These are phyloP conservation scores for Brassica juncea DNA, from an alignment of 345 rosid genomes.

Conservation along the genomic window DNA sequence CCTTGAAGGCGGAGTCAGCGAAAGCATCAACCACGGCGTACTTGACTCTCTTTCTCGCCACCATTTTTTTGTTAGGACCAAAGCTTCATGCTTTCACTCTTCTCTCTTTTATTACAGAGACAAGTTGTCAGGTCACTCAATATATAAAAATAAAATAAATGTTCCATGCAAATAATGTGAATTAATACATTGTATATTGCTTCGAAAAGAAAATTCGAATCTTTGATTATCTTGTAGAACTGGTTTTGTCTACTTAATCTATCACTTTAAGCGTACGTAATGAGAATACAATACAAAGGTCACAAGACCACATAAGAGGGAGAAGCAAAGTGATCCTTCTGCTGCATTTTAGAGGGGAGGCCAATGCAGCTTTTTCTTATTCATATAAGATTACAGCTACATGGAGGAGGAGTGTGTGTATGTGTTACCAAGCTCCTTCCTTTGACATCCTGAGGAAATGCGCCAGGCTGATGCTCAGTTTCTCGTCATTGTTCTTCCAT, in stretches of 20 bases:
- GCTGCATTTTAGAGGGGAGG: conserved; percentile 6
- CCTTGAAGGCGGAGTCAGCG: conserved; percentile 71
- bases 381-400: conserved; percentile 13
- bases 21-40: conserved; percentile 78
- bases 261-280: background rate
- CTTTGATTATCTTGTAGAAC: background rate
- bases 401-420: conserved; percentile 6
- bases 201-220: background rate
- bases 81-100: background rate
- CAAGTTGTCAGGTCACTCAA: background rate
- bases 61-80: conserved; percentile 30
- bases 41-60: conserved; percentile 45
- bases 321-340: background rate
- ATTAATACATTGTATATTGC: background rate
- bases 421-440: conserved; percentile 64
- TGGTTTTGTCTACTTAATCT: background rate
- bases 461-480: conserved; percentile 60
- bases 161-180: background rate
- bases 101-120: background rate
- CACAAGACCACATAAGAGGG: conserved; percentile 39
- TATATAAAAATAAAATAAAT: no score
- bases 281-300: conserved; percentile 49
- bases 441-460: conserved; percentile 48
- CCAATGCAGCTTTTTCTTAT: conserved; percentile 22
- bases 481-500: conserved; percentile 40